Conservation (phyloP, 1,139 yeast species). For the Sugiyamaella pinicola region DNA sequence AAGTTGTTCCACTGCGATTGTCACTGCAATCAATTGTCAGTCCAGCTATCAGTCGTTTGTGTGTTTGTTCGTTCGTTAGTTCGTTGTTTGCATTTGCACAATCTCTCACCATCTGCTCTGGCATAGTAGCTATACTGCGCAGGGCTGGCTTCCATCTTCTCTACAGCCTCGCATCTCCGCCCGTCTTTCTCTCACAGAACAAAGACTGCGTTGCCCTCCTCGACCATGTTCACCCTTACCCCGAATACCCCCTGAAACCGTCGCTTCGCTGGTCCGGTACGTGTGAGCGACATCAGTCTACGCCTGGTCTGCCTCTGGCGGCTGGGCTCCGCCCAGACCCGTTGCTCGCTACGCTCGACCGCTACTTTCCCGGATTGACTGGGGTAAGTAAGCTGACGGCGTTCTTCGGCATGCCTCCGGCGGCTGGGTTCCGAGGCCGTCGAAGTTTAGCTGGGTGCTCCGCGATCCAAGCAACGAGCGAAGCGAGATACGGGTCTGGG, state of each 20-base stretch:
- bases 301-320: conserved; percentile 1
- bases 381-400: too few species aligned
- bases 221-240: not conserved
- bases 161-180: not conserved
- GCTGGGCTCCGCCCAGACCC: conserved; percentile 3
- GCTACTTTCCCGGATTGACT: too few species aligned
- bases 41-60: not conserved
- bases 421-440: too few species aligned
- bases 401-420: too few species aligned
- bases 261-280: not conserved
- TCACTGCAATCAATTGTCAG: not conserved
- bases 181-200: conserved; percentile 1
- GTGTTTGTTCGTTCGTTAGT: not conserved
- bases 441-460: too few species aligned
- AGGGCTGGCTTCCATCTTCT: not conserved
- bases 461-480: too few species aligned
- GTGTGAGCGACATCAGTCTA: too few species aligned
- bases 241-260: not conserved
- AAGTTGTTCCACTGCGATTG: too few species aligned
- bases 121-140: too few species aligned
- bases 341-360: not conserved
- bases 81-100: not conserved
- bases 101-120: too few species aligned
- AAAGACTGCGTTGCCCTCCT: conserved; percentile 1
- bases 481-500: conserved; percentile 10